Percentiles rank a stretch among this genome's conserved stretches.
phyloP scores from a whole-genome alignment of 2,329 filamentous ascomycete genomes.

The Aspergillus cejpii region DNA sequence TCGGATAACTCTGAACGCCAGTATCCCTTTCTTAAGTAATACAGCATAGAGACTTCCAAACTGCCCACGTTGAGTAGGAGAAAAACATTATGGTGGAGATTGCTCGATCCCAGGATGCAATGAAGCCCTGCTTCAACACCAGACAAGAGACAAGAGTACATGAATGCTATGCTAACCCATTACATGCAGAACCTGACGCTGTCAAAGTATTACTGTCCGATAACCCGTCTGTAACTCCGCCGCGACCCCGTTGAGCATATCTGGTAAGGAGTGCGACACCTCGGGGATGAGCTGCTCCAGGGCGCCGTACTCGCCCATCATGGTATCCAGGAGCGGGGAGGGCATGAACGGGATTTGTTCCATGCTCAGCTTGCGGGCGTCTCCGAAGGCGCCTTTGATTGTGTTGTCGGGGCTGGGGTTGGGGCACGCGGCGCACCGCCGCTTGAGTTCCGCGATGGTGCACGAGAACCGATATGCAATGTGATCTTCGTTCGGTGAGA shows the following conservation, averaged over 20 bases:
- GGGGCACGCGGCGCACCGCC: constrained; percentile 22
- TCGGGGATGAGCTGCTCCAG: constrained; percentile 24
- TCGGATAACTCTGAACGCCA: too few species aligned
- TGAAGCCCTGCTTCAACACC: too few species aligned
- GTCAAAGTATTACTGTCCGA: neutral
- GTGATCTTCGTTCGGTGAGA: constrained; percentile 30
- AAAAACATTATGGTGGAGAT: too few species aligned
- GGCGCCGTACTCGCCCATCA: constrained; percentile 22
- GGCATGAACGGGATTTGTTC: constrained; percentile 22
- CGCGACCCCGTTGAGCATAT: constrained; percentile 9
- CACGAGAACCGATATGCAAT: constrained; percentile 30
- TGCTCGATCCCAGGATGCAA: too few species aligned
- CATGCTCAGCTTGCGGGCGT: constrained; percentile 17
- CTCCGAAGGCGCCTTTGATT: constrained; percentile 10
- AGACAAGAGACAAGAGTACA: too few species aligned
- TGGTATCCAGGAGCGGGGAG: constrained; percentile 17
- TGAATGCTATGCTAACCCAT: neutral
- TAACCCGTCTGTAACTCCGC: neutral
- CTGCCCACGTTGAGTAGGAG: too few species aligned
- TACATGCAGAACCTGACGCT: neutral
- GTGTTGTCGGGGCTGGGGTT: constrained; percentile 15
- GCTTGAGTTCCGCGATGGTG: constrained; percentile 28
- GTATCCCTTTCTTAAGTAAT: too few species aligned
- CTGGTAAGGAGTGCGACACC: constrained; percentile 10
- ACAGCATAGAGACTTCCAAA: too few species aligned